Evolutionary conservation across 1,284 basidiomycete genomes (phyloP), one percentile per base, ranked within the genome.

Genomic region (Tranzscheliella williamsii): DNA sequence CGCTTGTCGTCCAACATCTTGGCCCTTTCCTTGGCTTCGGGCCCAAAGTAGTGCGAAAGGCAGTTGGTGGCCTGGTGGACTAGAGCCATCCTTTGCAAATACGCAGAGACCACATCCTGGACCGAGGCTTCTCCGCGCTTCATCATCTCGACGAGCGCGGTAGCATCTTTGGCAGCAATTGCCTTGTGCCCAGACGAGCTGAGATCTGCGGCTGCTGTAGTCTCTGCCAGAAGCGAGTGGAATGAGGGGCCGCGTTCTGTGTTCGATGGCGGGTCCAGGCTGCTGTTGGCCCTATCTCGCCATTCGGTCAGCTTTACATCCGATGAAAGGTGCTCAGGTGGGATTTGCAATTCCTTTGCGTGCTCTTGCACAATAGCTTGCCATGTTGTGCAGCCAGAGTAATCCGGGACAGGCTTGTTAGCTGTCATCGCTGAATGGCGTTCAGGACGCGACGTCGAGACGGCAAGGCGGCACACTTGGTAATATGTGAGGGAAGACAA

Each of bases 31-130:
- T 52, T 13, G 0, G 54, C 54, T 11, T 58, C 44, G 3, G 60
- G 18, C 0, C 35, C 35, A 24, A 67, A 58, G 16, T 54, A 51
- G 27, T 56, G 52, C 6, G 65, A 53, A 5, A 67, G 52, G 20
- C 65, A 67, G 36, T 56, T 54, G 24, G 65, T 67, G 6, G 60
- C 54, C 26, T 64, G 52, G n/a, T 67, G 65, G 6, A 63, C 47
- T 2, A 67, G 27, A 11, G 54, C 52, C 7, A 61, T 54, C n/a
- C 42, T 34, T 3, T 30, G 31, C 26, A 60, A 23, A 16, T 64
- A 67, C 23, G 42, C 51, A 18, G 42, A 35, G 13, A 42, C 51
- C 2, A 52, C 35, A 16, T 48, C 37, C 4, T 29, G 24, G 2
- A 60, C 51, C 2, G 37, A 33, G n/a, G 47, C 30, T 20, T 45